Conservation (phyloP, 495 filamentous ascomycete species). For the Saxophila tyrrhenica region DNA sequence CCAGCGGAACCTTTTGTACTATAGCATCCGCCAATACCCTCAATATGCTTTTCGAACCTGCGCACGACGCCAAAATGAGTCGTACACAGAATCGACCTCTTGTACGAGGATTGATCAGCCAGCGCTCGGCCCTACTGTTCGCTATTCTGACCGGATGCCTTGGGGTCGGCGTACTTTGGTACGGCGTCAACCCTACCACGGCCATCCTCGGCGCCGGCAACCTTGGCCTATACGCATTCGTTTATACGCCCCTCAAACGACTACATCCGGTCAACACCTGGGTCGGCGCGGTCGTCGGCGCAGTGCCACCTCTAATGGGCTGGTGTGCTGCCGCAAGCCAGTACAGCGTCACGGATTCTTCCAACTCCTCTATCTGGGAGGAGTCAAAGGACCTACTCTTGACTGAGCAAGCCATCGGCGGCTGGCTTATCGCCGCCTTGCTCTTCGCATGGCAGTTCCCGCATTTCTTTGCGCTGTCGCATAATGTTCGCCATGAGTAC, state of each 20-base stretch:
- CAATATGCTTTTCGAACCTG: slow-evolving; percentile 93
- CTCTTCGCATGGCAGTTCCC: slow-evolving; percentile 97
- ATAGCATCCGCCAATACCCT: slow-evolving; percentile 81
- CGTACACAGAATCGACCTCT: slow-evolving; percentile 83
- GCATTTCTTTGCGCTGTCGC: slow-evolving; percentile 89
- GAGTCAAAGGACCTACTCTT: slow-evolving; percentile 56
- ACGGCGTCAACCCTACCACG: slow-evolving; percentile 88
- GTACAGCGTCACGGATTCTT: slow-evolving; percentile 58
- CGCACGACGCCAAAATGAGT: slow-evolving; percentile 82
- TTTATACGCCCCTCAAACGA: slow-evolving; percentile 88
- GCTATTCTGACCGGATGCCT: slow-evolving; percentile 54
- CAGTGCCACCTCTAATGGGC: slow-evolving; percentile 92
- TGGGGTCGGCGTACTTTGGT: slow-evolving; percentile 62
- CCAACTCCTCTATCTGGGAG: slow-evolving; percentile 14
- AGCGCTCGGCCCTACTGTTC: slow-evolving; percentile 67
- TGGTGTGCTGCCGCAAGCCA: slow-evolving; percentile 91
- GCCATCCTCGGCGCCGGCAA: slow-evolving; percentile 76
- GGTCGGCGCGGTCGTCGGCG: slow-evolving; percentile 86
- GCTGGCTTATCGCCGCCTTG: slow-evolving; percentile 76
- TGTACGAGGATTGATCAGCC: slow-evolving; percentile 68
- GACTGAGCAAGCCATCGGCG: slow-evolving; percentile 51
- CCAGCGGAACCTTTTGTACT: slow-evolving; percentile 74
- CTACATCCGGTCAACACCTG: slow-evolving; percentile 85
- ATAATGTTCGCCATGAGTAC: slow-evolving; percentile 83
- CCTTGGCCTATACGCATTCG: slow-evolving; percentile 77